phyloP scores from a whole-genome alignment of 768 basidiomycete genomes.

The Pleurotus djamor region DNA sequence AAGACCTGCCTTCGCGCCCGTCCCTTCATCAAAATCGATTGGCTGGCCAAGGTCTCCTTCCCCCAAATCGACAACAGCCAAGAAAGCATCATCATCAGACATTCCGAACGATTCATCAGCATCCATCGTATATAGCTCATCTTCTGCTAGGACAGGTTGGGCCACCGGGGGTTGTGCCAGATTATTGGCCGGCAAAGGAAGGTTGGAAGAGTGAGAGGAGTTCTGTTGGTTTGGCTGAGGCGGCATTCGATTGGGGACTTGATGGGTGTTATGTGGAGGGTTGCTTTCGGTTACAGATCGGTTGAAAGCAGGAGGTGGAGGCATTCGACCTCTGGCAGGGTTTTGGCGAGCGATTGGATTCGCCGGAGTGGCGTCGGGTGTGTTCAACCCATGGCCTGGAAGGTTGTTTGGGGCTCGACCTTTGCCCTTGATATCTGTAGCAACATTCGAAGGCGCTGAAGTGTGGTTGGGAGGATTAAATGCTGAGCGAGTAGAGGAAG shows the following conservation, averaged over 20 bases:
- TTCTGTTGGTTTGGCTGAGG: neutral
- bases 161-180: too few species aligned
- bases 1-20: constrained; percentile 17
- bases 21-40: constrained; percentile 41
- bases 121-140: constrained; percentile 1
- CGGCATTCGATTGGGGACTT: constrained; percentile 2
- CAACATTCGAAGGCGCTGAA: neutral
- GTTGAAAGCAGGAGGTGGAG: neutral
- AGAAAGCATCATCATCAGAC: constrained; percentile 68
- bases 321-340: neutral
- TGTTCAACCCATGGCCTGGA: neutral
- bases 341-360: neutral
- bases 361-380: neutral
- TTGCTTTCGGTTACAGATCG: neutral
- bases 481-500: neutral
- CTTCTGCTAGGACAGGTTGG: neutral
- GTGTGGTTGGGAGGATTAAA: constrained; percentile 1
- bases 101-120: constrained; percentile 45
- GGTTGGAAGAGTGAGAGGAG: too few species aligned
- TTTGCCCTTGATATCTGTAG: constrained; percentile 2
- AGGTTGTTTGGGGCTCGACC: neutral
- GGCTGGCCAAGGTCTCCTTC: constrained; percentile 44
- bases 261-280: constrained; percentile 13
- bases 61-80: constrained; percentile 54
- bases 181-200: neutral